Percentiles rank a stretch among this genome's conserved stretches.
These are phyloP conservation scores for Cenchrus purpureus DNA, from an alignment of 176 grass and related monocot genomes.

Conservation along the genomic window DNA sequence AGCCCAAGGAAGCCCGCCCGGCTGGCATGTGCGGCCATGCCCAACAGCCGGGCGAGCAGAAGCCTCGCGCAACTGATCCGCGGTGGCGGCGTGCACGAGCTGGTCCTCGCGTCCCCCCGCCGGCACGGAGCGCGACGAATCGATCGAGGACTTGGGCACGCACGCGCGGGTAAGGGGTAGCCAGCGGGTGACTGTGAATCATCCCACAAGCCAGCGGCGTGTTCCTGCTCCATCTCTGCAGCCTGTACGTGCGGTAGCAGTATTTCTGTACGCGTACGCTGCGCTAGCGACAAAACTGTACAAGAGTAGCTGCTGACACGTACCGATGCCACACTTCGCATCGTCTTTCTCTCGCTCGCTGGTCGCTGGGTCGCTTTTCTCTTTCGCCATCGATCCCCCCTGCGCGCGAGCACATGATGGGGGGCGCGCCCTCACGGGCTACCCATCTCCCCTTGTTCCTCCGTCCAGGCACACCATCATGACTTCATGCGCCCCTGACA, in stretches of 20 bases:
- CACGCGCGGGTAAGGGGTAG: background rate
- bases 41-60: background rate
- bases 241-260: background rate
- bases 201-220: background rate
- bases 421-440: constrained; percentile 5
- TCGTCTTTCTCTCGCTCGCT: background rate
- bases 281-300: background rate
- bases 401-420: constrained; percentile 15
- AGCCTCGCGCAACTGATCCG: background rate
- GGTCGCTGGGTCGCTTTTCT: background rate
- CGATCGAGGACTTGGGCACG: background rate
- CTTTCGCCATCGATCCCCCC: constrained; percentile 32
- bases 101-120: background rate
- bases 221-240: too few relatives aligned
- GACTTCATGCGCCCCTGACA: constrained; percentile 3
- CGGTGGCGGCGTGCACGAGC: background rate
- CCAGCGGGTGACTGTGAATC: background rate
- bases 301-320: background rate
- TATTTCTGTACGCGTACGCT: background rate
- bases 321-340: background rate
- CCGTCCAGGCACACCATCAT: constrained; percentile 31
- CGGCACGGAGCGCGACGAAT: background rate
- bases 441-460: constrained; percentile 37
- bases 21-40: background rate
- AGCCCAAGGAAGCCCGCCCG: too few relatives aligned